Percentiles rank a stretch among this genome's conserved stretches.
These are phyloP conservation scores for Vitellaria paradoxa DNA, from an alignment of 179 eudicot genomes.

Conservation along the genomic window DNA sequence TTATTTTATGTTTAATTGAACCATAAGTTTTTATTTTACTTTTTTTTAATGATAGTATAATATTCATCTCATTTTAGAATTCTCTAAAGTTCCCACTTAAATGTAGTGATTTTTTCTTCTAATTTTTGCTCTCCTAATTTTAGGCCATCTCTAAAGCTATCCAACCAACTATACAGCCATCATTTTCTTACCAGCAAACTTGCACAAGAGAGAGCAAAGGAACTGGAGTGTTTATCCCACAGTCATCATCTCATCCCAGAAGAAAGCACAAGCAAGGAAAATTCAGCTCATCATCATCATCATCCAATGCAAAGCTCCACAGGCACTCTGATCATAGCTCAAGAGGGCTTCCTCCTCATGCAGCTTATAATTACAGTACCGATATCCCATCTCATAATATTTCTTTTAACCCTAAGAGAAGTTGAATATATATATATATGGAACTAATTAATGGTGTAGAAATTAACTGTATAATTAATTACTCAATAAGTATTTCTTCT, in stretches of 20 bases:
- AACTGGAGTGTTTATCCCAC: constrained; percentile 57
- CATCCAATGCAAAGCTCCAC: background rate
- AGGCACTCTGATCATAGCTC: background rate
- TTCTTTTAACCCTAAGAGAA: background rate
- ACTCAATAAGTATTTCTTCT: background rate
- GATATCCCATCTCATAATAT: background rate
- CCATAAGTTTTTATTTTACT: too few relatives aligned
- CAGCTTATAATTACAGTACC: background rate
- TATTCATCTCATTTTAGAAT: background rate
- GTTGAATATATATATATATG: too few relatives aligned
- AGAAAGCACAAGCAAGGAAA: background rate
- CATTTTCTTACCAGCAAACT: constrained; percentile 21
- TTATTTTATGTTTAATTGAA: too few relatives aligned
- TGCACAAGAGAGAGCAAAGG: constrained; percentile 49
- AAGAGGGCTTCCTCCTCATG: background rate
- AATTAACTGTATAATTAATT: background rate
- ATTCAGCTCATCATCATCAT: background rate
- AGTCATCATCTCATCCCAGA: background rate
- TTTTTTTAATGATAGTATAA: too few relatives aligned
- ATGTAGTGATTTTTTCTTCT: background rate
- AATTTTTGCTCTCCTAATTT: background rate
- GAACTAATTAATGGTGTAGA: background rate
- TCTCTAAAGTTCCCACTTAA: background rate
- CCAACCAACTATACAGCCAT: constrained; percentile 27
- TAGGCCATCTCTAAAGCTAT: constrained; percentile 36